These are phyloP conservation scores for Leccinum boreale DNA, from an alignment of 768 basidiomycete genomes.

Conservation along the genomic window DNA sequence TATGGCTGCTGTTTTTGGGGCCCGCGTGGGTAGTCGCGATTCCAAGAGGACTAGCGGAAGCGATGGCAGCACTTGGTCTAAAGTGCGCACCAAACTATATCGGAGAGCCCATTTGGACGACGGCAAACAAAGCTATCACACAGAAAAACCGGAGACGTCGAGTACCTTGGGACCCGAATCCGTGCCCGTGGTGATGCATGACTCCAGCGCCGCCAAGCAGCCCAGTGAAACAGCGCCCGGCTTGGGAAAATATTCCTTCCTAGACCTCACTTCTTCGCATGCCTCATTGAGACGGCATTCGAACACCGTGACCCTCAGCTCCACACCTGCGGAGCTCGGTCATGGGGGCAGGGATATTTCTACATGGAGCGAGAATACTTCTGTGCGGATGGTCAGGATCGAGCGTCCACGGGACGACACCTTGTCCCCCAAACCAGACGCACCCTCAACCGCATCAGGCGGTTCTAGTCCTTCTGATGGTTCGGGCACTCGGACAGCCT, in stretches of 20 bases:
- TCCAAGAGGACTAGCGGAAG: constrained; percentile 24
- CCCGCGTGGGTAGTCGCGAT: constrained; percentile 15
- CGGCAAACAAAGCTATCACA: constrained; percentile 17
- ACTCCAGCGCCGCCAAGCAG: constrained; percentile 12
- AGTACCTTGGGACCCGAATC: constrained; percentile 28
- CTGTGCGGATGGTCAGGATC: constrained; percentile 13
- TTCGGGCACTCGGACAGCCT: constrained; percentile 17
- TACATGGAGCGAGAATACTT: constrained; percentile 19
- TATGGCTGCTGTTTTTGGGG: constrained; percentile 30
- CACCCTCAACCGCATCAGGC: constrained; percentile 31
- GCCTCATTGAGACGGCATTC: constrained; percentile 24
- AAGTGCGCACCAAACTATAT: constrained; percentile 29
- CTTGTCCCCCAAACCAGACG: constrained; percentile 25
- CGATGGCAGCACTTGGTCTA: constrained; percentile 29
- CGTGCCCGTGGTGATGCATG: constrained; percentile 31
- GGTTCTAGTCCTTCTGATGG: constrained; percentile 28
- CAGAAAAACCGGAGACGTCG: constrained; percentile 20
- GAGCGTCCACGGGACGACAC: constrained; percentile 18
- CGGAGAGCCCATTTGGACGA: constrained; percentile 31
- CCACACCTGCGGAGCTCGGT: constrained; percentile 25
- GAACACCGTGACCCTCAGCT: constrained; percentile 26
- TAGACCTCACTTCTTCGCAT: constrained; percentile 29
- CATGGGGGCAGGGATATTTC: constrained; percentile 13
- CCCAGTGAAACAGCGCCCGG: constrained; percentile 22
- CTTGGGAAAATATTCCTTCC: constrained; percentile 34